Evolutionary conservation across 192 early-diverging fungal species (phyloP), one percentile per base, ranked within the genome.

Genomic region (Glomus cerebriforme): DNA sequence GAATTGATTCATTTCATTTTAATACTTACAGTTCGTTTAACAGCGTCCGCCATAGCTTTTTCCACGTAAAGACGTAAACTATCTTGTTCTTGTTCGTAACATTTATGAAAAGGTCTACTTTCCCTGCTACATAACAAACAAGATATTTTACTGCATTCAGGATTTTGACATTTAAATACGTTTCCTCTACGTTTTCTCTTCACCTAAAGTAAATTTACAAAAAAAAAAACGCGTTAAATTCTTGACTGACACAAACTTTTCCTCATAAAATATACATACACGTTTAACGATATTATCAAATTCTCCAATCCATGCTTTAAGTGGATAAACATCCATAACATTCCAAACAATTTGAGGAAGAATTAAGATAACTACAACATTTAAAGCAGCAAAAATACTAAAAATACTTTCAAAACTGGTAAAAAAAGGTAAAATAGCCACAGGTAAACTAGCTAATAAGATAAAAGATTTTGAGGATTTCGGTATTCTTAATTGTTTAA

Each of bases 11-110:
- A 27, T 3, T 13, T 15, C 24, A 49, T 32, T 29, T n/a, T 60
- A 34, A 68, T 31, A 81, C 82, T 79, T 79, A 91, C 90, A 27
- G 90, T 91, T 73, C 90, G 84, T 58, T 90, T 90, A 19, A 91
- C 83, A 32, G 88, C 88, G 67, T 88, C 85, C 6, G 79, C 85
- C 90, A 90, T 91, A 32, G 90, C 89, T 65, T 80, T 85, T 82
- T 91, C 90, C 2, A 91, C 87, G 73, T 88, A 88, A 15, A 91
- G 65, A 31, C 88, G 75, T 54, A 90, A 75, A 1, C 81, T 82
- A 77, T 91, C 90, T n/a, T 82, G 70, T 43, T 85, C 83, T 45
- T 81, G 65, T 62, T 89, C 88, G 65, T 79, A 80, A 60, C 90
- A 91, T 7, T 60, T 79, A 75, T 91, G 90, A 27, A 82, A 70